phyloP scores from a whole-genome alignment of 2,329 filamentous ascomycete genomes.

The Myrmaecium sp. region DNA sequence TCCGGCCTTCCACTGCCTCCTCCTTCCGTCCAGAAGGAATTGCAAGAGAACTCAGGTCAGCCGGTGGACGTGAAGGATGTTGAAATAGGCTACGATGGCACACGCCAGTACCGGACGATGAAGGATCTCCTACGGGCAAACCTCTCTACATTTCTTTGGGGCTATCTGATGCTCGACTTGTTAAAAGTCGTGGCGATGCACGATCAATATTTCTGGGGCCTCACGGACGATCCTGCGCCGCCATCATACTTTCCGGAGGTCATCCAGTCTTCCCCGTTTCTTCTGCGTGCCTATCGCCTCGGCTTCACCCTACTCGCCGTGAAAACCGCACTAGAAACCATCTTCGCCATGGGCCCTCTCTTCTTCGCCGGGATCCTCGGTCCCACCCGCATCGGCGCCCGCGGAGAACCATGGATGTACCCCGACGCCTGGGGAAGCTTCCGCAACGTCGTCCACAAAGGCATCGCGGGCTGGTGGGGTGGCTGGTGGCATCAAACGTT shows the following conservation, averaged over 20 bases:
- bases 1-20: slow-evolving; percentile 30
- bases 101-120: slow-evolving; percentile 18
- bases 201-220: slow-evolving; percentile 60
- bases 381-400: slow-evolving; percentile 40
- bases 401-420: slow-evolving; percentile 45
- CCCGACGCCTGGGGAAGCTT: slow-evolving; percentile 39
- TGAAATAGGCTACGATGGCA: slow-evolving; percentile 14
- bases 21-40: slow-evolving; percentile 20
- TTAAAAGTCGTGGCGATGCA: slow-evolving; percentile 51
- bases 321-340: slow-evolving; percentile 40
- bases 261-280: slow-evolving; percentile 23
- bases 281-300: slow-evolving; percentile 40
- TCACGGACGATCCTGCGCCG: slow-evolving; percentile 25
- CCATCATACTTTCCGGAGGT: slow-evolving; percentile 29
- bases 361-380: slow-evolving; percentile 42
- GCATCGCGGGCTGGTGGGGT: slow-evolving; percentile 70
- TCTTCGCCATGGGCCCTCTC: slow-evolving; percentile 45
- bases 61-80: slow-evolving; percentile 5
- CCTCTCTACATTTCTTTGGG: slow-evolving; percentile 27
- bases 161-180: slow-evolving; percentile 53
- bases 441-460: slow-evolving; percentile 43
- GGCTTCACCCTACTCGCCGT: slow-evolving; percentile 39
- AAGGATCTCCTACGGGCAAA: slow-evolving; percentile 17
- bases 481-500: slow-evolving; percentile 86
- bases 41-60: slow-evolving; percentile 13